Conservation (phyloP, 2,329 filamentous ascomycete genomes). For the Cryphonectria carpinicola region DNA sequence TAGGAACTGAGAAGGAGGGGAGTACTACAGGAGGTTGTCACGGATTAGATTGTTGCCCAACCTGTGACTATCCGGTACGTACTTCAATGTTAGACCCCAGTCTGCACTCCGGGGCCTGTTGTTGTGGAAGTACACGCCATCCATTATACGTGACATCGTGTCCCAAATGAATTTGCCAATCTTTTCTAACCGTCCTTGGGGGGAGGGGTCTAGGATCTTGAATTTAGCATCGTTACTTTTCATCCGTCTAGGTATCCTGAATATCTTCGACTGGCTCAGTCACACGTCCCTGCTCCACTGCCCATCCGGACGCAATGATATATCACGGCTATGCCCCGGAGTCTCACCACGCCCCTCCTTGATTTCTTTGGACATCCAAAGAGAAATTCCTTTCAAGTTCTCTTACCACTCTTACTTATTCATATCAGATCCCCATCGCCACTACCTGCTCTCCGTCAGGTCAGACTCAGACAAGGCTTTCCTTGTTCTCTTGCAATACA, state of each 20-base stretch:
- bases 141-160: slow-evolving; percentile 22
- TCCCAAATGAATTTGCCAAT: slow-evolving; percentile 18
- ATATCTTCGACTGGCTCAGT: slow-evolving; percentile 18
- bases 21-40: slow-evolving; percentile 1
- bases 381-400: slow-evolving; percentile 2
- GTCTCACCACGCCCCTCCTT: slow-evolving; percentile 26
- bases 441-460: neutral
- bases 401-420: neutral
- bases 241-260: slow-evolving; percentile 20
- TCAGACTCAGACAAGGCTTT: neutral
- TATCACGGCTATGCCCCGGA: slow-evolving; percentile 24
- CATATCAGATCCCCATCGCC: neutral
- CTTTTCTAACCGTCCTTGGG: slow-evolving; percentile 19
- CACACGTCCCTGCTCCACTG: slow-evolving; percentile 11
- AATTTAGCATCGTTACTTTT: slow-evolving; percentile 21
- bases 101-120: slow-evolving; percentile 12
- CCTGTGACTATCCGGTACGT: slow-evolving; percentile 15
- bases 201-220: slow-evolving; percentile 13
- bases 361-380: slow-evolving; percentile 15
- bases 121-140: slow-evolving; percentile 17
- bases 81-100: slow-evolving; percentile 9
- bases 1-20: slow-evolving; percentile 13
- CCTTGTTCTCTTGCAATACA: neutral
- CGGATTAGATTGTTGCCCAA: slow-evolving; percentile 19
- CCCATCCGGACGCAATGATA: slow-evolving; percentile 23